These are phyloP conservation scores for Spinacia oleracea DNA, from an alignment of 179 eudicot genomes.

Conservation along the genomic window DNA sequence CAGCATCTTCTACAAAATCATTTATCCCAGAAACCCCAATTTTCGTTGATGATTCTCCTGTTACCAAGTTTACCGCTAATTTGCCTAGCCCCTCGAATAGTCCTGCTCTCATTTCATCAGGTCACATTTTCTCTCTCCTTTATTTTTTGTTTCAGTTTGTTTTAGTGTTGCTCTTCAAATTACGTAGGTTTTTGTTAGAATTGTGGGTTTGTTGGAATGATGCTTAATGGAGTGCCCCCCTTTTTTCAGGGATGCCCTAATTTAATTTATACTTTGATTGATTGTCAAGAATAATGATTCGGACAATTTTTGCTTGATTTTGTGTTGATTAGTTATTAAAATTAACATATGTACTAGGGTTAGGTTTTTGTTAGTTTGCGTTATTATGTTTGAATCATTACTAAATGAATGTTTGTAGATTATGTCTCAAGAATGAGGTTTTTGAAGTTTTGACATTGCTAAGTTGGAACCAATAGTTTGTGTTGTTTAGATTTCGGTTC, in stretches of 20 bases:
- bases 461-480: not conserved
- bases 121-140: not conserved
- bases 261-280: not conserved
- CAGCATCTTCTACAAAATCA: conserved; percentile 23
- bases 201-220: not conserved
- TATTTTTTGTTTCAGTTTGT: not conserved
- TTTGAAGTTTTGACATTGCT: not conserved
- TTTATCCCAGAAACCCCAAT: conserved; percentile 45
- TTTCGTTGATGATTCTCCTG: not conserved
- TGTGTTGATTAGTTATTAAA: not conserved
- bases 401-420: not conserved
- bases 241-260: not conserved
- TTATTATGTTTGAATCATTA: not conserved
- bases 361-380: not conserved
- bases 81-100: not conserved
- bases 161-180: not conserved
- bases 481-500: not conserved
- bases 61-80: not conserved
- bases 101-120: not conserved
- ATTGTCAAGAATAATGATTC: too few relatives aligned
- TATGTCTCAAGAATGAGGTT: not conserved
- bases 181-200: not conserved
- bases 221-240: not conserved
- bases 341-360: not conserved
- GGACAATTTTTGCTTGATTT: not conserved